Evolutionary conservation across 805 yeast species (phyloP).

Genomic region (Debaryomyces tyrocola): DNA sequence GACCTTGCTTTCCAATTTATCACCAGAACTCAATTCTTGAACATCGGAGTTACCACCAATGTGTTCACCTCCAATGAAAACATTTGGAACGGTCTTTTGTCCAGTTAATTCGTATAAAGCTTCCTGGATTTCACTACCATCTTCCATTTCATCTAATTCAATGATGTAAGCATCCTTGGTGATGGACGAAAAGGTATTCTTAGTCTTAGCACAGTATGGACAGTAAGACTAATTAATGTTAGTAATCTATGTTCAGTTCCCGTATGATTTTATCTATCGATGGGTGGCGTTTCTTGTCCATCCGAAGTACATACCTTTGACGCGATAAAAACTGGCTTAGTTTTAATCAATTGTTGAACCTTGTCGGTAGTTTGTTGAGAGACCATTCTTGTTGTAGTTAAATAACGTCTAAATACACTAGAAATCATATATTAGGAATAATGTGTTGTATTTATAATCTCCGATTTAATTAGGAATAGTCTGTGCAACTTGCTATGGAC

Average conservation of each 20-base stretch:
- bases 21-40: constrained; percentile 65
- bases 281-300: not conserved
- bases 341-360: constrained; percentile 63
- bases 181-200: constrained; percentile 40
- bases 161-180: constrained; percentile 50
- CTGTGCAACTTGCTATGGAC: too few relatives aligned
- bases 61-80: constrained; percentile 88
- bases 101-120: constrained; percentile 78
- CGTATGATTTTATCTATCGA: constrained; percentile 4
- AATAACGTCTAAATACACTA: constrained; percentile 8
- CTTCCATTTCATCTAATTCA: constrained; percentile 56
- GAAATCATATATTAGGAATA: constrained; percentile 6
- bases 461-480: too few relatives aligned
- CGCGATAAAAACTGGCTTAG: constrained; percentile 74
- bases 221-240: constrained; percentile 33
- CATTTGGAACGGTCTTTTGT: constrained; percentile 91
- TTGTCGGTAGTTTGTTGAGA: constrained; percentile 55
- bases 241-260: constrained; percentile 7
- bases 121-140: constrained; percentile 79
- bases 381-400: constrained; percentile 44
- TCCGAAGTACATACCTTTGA: constrained; percentile 57
- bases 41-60: constrained; percentile 94
- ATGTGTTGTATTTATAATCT: too few relatives aligned
- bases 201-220: constrained; percentile 45
- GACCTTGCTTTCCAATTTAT: constrained; percentile 51